Evolutionary conservation across 1,284 basidiomycete genomes (phyloP).

Genomic region (Heterobasidion parviporum): DNA sequence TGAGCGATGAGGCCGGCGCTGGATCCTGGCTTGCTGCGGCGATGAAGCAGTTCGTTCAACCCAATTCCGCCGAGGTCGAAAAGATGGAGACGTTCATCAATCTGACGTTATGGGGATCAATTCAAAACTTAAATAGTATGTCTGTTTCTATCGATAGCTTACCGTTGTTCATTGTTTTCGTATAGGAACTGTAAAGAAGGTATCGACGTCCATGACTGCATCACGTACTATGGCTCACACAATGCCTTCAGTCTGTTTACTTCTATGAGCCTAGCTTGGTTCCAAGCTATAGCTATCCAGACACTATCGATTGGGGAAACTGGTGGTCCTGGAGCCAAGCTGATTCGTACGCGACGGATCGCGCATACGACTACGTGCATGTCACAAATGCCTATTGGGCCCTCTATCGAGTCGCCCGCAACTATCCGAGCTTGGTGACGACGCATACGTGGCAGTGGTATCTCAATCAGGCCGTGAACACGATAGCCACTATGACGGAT

Average conservation of each 20-base stretch:
- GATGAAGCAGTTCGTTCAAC: constrained; percentile 50
- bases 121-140: constrained; percentile 44
- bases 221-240: neutral
- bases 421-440: constrained; percentile 42
- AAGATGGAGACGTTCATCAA: constrained; percentile 46
- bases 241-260: constrained; percentile 35
- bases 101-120: constrained; percentile 38
- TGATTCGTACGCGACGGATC: constrained; percentile 37
- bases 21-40: constrained; percentile 49
- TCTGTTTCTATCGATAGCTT: neutral
- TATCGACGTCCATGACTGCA: constrained; percentile 9
- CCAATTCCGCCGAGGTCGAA: constrained; percentile 40
- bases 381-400: constrained; percentile 52
- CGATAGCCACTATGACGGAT: constrained; percentile 39
- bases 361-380: constrained; percentile 56
- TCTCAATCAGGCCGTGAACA: constrained; percentile 45
- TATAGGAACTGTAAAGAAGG: constrained; percentile 44
- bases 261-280: constrained; percentile 42
- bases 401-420: constrained; percentile 48
- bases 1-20: constrained; percentile 53
- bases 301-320: constrained; percentile 40
- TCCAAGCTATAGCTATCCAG: constrained; percentile 41
- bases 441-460: constrained; percentile 49
- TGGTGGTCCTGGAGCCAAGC: constrained; percentile 56
- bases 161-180: neutral